phyloP scores from a whole-genome alignment of 495 filamentous ascomycete genomes.

The Neurospora tetraspora region DNA sequence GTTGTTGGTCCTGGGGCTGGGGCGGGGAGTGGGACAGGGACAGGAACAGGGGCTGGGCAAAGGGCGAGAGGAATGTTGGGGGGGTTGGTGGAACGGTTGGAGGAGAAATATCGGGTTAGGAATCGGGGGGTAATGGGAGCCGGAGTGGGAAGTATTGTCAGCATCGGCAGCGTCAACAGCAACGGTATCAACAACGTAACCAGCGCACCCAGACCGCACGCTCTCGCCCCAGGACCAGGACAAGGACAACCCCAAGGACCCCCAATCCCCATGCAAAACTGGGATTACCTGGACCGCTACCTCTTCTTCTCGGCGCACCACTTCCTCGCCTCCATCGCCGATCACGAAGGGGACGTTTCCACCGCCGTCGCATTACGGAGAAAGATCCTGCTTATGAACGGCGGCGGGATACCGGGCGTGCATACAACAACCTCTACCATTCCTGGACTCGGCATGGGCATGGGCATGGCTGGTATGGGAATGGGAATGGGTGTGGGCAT shows the following conservation, averaged over 20 bases:
- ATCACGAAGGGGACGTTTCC: constrained; percentile 6
- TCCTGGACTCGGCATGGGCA: background rate
- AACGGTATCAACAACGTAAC: background rate
- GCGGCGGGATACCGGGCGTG: background rate
- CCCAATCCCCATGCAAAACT: background rate
- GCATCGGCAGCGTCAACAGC: background rate
- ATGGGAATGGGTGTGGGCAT: background rate
- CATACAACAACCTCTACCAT: too few species aligned
- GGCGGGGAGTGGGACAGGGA: background rate
- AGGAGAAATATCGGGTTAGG: background rate
- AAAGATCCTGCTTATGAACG: constrained; percentile 7
- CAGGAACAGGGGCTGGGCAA: background rate
- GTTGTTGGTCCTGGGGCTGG: background rate
- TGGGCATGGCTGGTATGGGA: background rate
- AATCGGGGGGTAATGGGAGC: background rate
- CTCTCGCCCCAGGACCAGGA: background rate
- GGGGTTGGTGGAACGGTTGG: constrained; percentile 2
- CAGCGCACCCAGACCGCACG: background rate
- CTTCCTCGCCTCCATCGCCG: constrained; percentile 20
- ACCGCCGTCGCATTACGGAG: constrained; percentile 4
- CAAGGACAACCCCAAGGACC: background rate
- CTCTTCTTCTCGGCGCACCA: constrained; percentile 18
- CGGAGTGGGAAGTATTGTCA: background rate
- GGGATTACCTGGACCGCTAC: constrained; percentile 18
- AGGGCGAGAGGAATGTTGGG: constrained; percentile 10